Evolutionary conservation across 257 asterid genomes (phyloP).

Genomic region (Henckelia pumila): DNA sequence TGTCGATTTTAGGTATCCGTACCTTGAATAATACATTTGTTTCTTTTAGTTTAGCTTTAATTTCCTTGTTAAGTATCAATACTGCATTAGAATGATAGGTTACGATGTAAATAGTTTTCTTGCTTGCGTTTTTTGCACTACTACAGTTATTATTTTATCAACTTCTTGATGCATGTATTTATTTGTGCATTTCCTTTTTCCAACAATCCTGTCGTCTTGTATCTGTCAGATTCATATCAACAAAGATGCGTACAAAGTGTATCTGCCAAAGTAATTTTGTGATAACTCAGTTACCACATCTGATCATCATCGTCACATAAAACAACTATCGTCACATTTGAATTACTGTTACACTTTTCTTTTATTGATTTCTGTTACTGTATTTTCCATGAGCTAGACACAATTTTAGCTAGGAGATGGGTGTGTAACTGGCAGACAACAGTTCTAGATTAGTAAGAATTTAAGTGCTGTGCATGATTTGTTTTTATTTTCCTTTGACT

Average conservation of each 20-base stretch:
- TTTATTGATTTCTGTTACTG: not conserved
- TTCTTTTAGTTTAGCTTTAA: not conserved
- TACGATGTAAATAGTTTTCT: not conserved
- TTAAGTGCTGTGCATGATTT: conserved; percentile 2
- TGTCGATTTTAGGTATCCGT: conserved; percentile 53
- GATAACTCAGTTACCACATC: not conserved
- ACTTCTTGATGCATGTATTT: not conserved
- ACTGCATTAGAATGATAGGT: conserved; percentile 18
- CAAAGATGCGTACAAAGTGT: not conserved
- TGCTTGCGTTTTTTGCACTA: conserved; percentile 1
- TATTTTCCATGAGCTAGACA: not conserved
- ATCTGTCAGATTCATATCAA: too few species aligned
- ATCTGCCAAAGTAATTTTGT: not conserved
- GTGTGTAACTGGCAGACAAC: not conserved
- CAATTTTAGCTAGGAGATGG: not conserved
- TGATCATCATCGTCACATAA: not conserved
- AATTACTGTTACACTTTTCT: not conserved
- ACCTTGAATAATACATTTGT: conserved; percentile 14
- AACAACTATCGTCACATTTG: not conserved
- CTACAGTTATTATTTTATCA: not conserved
- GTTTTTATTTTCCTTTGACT: conserved; percentile 9
- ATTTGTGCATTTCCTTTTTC: too few species aligned
- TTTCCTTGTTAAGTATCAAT: conserved; percentile 14
- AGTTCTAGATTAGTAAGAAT: conserved; percentile 8
- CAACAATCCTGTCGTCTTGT: too few species aligned